Base-by-base conservation (phyloP, 305 asterid genomes). In the Ilex paraguariensis region DNA sequence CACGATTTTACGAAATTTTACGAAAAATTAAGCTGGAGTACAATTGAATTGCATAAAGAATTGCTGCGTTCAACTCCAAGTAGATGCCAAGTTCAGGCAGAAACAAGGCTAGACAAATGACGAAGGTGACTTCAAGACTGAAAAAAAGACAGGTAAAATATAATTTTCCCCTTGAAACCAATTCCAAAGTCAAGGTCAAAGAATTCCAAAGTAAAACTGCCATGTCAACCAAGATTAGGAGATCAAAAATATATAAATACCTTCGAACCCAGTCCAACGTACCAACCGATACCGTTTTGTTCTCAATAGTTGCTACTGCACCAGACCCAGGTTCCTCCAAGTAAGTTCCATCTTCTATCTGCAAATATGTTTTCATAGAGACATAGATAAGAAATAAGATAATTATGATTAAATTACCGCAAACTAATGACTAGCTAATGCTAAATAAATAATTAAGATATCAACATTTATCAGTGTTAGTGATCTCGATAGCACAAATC, bases 281-380 rank as follows among this genome's bases (percentile, higher is more conserved):
- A 76, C 99, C 99, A 66, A 90, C 88, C 50, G 95, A 84, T 58
- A 94, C 97, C 74, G 55, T 85, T 73, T 78, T 84, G 69, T 74
- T 75, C 54, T 84, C 87, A 76, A 90, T 65, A 74, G 72, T 66
- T 67, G 96, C 99, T 57, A 83, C 86, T 9, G 96, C 99, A 80
- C 99, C 98, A 66, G 98, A 94, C 63, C 97, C 99, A 60, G 99
- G 98, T 77, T 94, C 99, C 86, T 94, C 99, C 50, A 69, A 73
- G 67, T 77, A 93, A 69, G 99, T 81, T 75, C 97, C 97, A 69
- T 86, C 99, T 10, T 42, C 73, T 50, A 77, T 89, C 99, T 93
- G 80, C 74, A 81, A 73, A 64, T 61, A 75, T 42, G 67, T 21
- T 21, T 21, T 21, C 28, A 21, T 21, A 21, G 28, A 21, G 28